Base-by-base conservation (phyloP, 164 flowering plant species). In the Macadamia tetraphylla region DNA sequence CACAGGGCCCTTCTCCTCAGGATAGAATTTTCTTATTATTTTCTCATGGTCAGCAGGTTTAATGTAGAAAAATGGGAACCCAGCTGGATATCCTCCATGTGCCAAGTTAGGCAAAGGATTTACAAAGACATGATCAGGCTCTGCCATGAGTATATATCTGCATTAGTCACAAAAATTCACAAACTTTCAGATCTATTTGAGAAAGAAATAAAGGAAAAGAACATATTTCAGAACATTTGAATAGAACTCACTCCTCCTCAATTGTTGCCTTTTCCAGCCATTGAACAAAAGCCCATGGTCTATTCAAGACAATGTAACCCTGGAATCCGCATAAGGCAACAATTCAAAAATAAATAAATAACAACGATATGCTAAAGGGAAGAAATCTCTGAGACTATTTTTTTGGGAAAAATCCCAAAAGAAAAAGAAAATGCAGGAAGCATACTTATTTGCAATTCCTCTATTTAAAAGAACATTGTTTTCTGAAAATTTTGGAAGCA, bases 211-310 rank as follows among this genome's bases (percentile, higher is more conserved):
- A 68, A 56, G 46, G 23, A 35, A 69, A 31, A 18, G 49, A 64
- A 23, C 23, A 35, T 35, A 35, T n/a, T 35, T 15, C 44, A 66
- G n/a, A 14, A 58, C 55, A 74, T 10, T 35, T 13, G 48, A 57
- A 58, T n/a, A 56, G 3, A 63, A 73, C 97, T 85, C 75, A 95
- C 99, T 95, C 97, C 82, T 95, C 99, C 71, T 88, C 83, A 66
- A 95, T 92, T 29, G 67, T 82, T 12, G 95, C 93, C 64, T 85
- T 86, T 67, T 89, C 88, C 72, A 95, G 83, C 99, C 99, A 95
- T 66, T 95, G 99, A 61, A 95, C 97, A 78, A 95, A 95, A 0
- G 99, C 99, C 98, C 98, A 95, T 58, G 99, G 99, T 75, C 99
- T 88, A 70, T 92, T 95, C 60, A 95, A 75, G 68, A 95, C 99